These are phyloP conservation scores for Dactylella cylindrospora DNA, from an alignment of 2,329 filamentous ascomycete species.

Conservation along the genomic window DNA sequence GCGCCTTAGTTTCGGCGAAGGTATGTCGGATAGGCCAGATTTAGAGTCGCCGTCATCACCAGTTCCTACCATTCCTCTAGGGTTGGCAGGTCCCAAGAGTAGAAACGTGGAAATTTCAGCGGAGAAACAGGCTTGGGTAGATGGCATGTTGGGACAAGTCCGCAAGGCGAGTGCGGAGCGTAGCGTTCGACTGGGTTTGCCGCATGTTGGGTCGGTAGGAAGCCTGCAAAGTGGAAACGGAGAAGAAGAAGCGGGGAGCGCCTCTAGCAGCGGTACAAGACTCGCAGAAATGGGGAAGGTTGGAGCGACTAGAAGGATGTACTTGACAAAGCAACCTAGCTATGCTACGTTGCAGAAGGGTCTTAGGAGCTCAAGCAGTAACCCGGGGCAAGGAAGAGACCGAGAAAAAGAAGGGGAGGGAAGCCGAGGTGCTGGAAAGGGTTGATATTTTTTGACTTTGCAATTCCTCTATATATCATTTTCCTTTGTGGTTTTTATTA, in stretches of 20 bases:
- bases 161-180: conserved; percentile 66
- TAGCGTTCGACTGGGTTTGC: conserved; percentile 21
- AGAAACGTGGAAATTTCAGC: conserved; percentile 68
- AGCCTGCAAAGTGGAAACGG: conserved; percentile 14
- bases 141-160: conserved; percentile 79
- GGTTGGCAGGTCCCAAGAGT: conserved; percentile 69
- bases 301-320: conserved; percentile 41
- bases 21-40: conserved; percentile 42
- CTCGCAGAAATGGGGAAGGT: conserved; percentile 34
- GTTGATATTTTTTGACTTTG: neutral
- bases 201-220: conserved; percentile 10
- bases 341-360: conserved; percentile 26
- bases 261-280: conserved; percentile 14
- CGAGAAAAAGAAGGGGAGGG: conserved; percentile 5
- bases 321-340: conserved; percentile 23
- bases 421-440: conserved; percentile 1
- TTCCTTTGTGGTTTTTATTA: neutral
- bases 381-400: conserved; percentile 13
- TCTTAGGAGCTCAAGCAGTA: conserved; percentile 26
- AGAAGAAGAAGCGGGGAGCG: conserved; percentile 19
- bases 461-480: neutral
- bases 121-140: conserved; percentile 76
- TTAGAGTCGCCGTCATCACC: conserved; percentile 48
- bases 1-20: conserved; percentile 46
- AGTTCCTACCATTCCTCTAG: conserved; percentile 57